phyloP scores from a whole-genome alignment of 441 rosid genomes.

The Pelargonium cotyledonis region DNA sequence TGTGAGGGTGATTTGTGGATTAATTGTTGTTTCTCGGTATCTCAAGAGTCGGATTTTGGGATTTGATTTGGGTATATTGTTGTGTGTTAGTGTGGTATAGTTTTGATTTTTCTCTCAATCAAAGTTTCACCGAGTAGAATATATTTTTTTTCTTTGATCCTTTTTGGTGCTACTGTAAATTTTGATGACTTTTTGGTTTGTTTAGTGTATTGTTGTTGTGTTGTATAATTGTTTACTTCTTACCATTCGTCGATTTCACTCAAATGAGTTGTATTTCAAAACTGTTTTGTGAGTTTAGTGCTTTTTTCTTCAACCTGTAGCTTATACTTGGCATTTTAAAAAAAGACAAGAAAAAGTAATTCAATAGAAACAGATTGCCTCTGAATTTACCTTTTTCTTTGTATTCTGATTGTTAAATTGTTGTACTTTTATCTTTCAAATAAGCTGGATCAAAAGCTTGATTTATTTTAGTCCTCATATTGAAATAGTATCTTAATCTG shows the following conservation, averaged over 20 bases:
- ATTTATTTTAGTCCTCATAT: not conserved
- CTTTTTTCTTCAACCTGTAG: not conserved
- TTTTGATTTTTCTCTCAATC: no score
- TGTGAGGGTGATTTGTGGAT: not conserved
- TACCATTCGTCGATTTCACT: no score
- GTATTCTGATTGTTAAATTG: not conserved
- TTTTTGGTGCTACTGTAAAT: no score
- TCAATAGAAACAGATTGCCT: not conserved
- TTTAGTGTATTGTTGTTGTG: no score
- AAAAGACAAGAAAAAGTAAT: no score
- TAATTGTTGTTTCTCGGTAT: not conserved
- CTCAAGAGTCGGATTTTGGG: not conserved
- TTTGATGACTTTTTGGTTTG: no score
- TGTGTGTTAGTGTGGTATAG: no score
- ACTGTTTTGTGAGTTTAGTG: no score
- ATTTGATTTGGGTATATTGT: not conserved
- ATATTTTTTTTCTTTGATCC: no score
- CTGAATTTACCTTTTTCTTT: not conserved
- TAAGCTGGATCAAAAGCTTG: not conserved
- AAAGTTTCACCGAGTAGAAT: no score
- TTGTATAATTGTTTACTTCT: no score
- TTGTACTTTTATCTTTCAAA: not conserved
- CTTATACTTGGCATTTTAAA: not conserved
- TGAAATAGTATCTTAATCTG: slow-evolving; percentile 1
- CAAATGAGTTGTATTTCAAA: no score